Evolutionary conservation across 169 alveolate genomes (phyloP), one percentile per base, ranked within the genome.

Genomic region (Hepatocystis sp.): DNA sequence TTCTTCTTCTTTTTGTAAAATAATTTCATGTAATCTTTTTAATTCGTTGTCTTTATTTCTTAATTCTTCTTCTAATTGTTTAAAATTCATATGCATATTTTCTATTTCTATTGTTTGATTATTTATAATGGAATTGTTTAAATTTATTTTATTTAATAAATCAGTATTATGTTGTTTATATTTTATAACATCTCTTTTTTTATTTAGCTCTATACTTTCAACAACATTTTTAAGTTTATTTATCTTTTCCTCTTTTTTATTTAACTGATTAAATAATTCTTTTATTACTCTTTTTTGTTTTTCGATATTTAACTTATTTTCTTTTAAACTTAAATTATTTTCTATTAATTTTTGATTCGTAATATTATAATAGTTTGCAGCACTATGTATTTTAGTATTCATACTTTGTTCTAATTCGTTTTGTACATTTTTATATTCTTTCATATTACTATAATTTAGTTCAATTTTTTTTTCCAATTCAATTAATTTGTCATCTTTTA

Each of bases 21-120:
- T 13, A 51, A 11, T 51, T 28, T 58, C 21, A 23, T 71, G 86
- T 10, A 71, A 61, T 61, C 44, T 71, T 61, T 71, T 71, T 51
- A 71, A 34, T 13, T 71, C 86, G 30, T 71, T 71, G 27, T 71
- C 86, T 58, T 71, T 71, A 71, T 71, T 56, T 71, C 32, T 56
- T 47, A 71, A 36, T 56, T 71, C 86, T 47, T 71, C 86, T 46
- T 71, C 86, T 49, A 71, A 39, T 23, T 71, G 86, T 58, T 71
- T 71, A 71, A 58, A 71, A 55, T 71, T 71, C 64, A 71, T 71
- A 44, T 71, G 86, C 86, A 71, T 71, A 42, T 71, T 71, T 71
- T 71, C 86, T 5, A 71, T 71, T 71, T 71, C 86, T 0, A 71
- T 71, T 71, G 55, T 71, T 36, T 71, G 86, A 25, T 53, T 71